Base-by-base conservation (phyloP, 1,284 basidiomycete genomes). In the Cutaneotrichosporon dermatis region DNA sequence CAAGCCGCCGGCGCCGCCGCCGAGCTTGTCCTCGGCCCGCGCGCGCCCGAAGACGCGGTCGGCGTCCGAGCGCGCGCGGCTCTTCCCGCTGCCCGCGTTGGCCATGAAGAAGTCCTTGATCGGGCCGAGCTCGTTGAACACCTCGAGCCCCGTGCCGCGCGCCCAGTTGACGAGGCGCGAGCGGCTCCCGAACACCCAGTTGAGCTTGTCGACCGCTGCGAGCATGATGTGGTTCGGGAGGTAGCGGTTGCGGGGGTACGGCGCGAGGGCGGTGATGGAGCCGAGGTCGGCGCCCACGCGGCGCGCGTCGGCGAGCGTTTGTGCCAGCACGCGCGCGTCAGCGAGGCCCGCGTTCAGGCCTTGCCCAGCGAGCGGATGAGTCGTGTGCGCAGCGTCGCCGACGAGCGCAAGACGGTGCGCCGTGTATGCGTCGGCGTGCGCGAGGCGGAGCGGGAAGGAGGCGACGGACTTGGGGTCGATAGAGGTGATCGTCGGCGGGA, bases 331-430 rank as follows among this genome's bases (percentile, higher is more conserved):
- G 68, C 87, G 82, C 0, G 87, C 91, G 72, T 99, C 95, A 2
- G 83, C 89, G 13, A 99, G 80, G 15, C 95, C 96, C 69, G 95
- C 81, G 75, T 99, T 99, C 45, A 99, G 80, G 0, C 95, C 96
- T 73, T 99, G 96, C 1, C 96, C 96, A 0, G 94, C 95, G n/a
- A 99, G 84, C 0, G 96, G 96, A 72, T 99, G 96, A 4, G 92
- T 83, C 0, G 91, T 91, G 72, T 99, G 96, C 12, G 94, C 95
- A 1, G 96, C 94, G 76, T 99, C 96, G 4, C 96, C 96, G 1
- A 99, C 85, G 3, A 99, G 84, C 8, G 79, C 76, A 16, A 93
- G 89, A 6, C 64, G 55, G 58, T 65, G 64, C 1, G 59, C 58
- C 48, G 93, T 80, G 76, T 99, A 99, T 0, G 83, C 79, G 57